Percentiles rank a stretch among this genome's conserved stretches.
Evolutionary conservation across 2,329 filamentous ascomycete genomes (phyloP).

Genomic region (Trichoderma arundinaceum): DNA sequence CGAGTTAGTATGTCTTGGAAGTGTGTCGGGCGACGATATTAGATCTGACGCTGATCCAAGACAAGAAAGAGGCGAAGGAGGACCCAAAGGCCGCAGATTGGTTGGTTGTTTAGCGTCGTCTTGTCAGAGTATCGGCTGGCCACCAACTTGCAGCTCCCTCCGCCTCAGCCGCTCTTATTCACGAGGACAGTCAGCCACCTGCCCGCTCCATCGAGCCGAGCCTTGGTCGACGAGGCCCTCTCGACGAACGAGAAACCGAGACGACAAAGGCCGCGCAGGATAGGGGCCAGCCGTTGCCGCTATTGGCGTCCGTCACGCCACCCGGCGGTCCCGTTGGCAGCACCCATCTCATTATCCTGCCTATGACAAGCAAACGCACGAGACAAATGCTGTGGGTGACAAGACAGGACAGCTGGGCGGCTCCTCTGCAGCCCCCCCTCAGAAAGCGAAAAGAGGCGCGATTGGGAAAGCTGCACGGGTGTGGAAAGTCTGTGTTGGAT

Average conservation of each 20-base stretch:
- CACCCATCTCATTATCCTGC: slow-evolving; percentile 18
- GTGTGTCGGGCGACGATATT: slow-evolving; percentile 8
- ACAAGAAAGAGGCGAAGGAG: slow-evolving; percentile 13
- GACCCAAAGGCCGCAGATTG: slow-evolving; percentile 11
- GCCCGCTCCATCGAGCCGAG: slow-evolving; percentile 26
- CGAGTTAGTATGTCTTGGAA: background rate
- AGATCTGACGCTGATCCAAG: slow-evolving; percentile 13
- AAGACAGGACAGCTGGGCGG: background rate
- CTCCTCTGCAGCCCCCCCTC: slow-evolving; percentile 1
- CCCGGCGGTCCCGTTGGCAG: slow-evolving; percentile 30
- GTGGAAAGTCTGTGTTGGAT: slow-evolving; percentile 21
- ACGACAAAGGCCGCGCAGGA: slow-evolving; percentile 12
- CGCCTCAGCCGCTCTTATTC: slow-evolving; percentile 28
- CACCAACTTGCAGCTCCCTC: slow-evolving; percentile 27
- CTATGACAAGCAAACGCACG: slow-evolving; percentile 5
- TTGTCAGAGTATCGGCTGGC: slow-evolving; percentile 26
- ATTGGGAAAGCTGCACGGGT: slow-evolving; percentile 22
- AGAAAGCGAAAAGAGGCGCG: slow-evolving; percentile 8
- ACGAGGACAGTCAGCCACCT: slow-evolving; percentile 29
- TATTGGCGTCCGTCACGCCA: slow-evolving; percentile 29
- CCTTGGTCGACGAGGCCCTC: slow-evolving; percentile 18
- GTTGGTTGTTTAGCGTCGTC: slow-evolving; percentile 23
- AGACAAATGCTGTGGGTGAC: slow-evolving; percentile 18
- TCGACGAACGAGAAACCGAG: slow-evolving; percentile 23
- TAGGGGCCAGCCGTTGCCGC: slow-evolving; percentile 18